Evolutionary conservation across 2,329 filamentous ascomycete species (phyloP).

Genomic region (Aspergillus pseudonomiae): DNA sequence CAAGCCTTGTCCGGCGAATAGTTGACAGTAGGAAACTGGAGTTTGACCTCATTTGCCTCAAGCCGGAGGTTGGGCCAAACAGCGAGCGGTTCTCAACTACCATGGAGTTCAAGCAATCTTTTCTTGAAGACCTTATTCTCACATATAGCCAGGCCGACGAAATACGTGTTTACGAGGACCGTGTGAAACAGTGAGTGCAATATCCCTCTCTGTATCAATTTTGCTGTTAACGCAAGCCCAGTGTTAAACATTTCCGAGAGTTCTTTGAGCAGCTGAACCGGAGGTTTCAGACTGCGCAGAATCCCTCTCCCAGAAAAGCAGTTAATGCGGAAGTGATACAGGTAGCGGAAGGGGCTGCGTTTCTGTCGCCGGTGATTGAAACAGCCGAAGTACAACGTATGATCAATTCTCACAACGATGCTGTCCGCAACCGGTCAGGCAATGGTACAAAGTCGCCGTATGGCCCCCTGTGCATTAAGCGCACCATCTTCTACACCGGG

Average conservation of each 20-base stretch:
- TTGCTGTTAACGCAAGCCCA: conserved; percentile 34
- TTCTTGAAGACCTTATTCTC: conserved; percentile 78
- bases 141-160: conserved; percentile 85
- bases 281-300: conserved; percentile 47
- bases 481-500: conserved; percentile 87
- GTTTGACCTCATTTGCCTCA: conserved; percentile 87
- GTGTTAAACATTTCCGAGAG: conserved; percentile 77
- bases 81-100: conserved; percentile 79
- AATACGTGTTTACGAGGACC: conserved; percentile 70
- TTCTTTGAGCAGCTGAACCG: conserved; percentile 81
- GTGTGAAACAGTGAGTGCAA: conserved; percentile 57
- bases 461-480: conserved; percentile 71
- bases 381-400: conserved; percentile 84
- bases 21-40: conserved; percentile 74
- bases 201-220: not conserved
- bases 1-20: conserved; percentile 80
- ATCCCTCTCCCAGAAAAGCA: conserved; percentile 59
- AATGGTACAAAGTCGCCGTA: conserved; percentile 47
- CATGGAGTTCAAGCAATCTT: conserved; percentile 88
- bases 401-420: conserved; percentile 80
- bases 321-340: conserved; percentile 82
- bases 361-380: conserved; percentile 76
- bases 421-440: conserved; percentile 32
- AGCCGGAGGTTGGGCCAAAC: conserved; percentile 79
- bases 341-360: conserved; percentile 74